Base-by-base conservation (phyloP, 306 rosid genomes). In the Prunus mume region DNA sequence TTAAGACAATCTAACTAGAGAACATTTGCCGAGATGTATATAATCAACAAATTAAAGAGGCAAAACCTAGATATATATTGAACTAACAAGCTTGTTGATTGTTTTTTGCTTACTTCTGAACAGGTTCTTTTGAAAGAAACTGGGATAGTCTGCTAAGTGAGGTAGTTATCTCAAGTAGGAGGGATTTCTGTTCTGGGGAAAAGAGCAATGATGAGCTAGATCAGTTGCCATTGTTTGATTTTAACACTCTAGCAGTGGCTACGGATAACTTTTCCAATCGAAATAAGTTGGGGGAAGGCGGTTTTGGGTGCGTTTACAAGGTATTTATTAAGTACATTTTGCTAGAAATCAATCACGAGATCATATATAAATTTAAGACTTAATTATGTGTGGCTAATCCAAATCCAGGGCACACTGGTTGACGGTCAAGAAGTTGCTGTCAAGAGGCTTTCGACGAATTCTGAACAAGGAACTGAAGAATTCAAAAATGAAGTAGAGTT, bases 211-310 rank as follows among this genome's bases (percentile, higher is more conserved):
- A 74, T 22, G 85, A 85, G 47, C 84, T 86, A 55, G 91, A 38
- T 38, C 43, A 90, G 47, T 76, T 90, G 71, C 96, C 92, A 52
- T 71, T 86, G 78, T 86, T 65, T 76, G 80, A 73, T 78, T 90
- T 88, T 73, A 82, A 68, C 76, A 77, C 66, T 63, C 77, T 90
- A 20, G 79, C 83, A 57, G 1, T 14, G 50, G 92, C 96, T 62
- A 90, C 96, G 82, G 0, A 60, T 60, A 60, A 60, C 65, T 60
- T 60, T 60, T 25, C 65, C 12, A 30, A 60, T 13, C 18, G 73
- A 82, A 90, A 86, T 72, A 86, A 86, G 80, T 92, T 90, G 19
- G 96, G 96, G 5, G 81, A 90, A 79, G 96, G 96, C 4, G 92
- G 96, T 24, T 90, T 90, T 17, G 96, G 96, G 34, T 89, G 88